Percentiles rank a stretch among this genome's conserved stretches.
phyloP scores from a whole-genome alignment of 495 filamentous ascomycete genomes.

The Pyrenula aspistea region DNA sequence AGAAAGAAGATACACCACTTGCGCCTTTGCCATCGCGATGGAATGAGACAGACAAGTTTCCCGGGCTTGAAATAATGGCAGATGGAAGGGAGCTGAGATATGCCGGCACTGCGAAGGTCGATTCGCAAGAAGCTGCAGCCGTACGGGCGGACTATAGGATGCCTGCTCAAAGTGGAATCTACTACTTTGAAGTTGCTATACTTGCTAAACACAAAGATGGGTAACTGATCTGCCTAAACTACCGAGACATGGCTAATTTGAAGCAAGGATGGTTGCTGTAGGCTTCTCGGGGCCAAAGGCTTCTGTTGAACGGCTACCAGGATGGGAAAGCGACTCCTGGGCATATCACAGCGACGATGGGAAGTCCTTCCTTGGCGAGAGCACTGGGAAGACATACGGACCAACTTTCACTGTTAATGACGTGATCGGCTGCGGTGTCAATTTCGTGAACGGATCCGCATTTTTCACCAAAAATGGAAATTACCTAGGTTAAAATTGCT shows the following conservation, averaged over 20 bases:
- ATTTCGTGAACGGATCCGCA: slow-evolving; percentile 75
- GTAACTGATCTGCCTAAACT: slow-evolving; percentile 33
- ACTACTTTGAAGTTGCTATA: slow-evolving; percentile 93
- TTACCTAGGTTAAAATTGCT: slow-evolving; percentile 48
- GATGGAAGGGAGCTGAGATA: slow-evolving; percentile 76
- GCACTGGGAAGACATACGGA: slow-evolving; percentile 64
- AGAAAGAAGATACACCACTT: slow-evolving; percentile 40
- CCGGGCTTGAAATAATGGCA: slow-evolving; percentile 58
- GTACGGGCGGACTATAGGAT: slow-evolving; percentile 81
- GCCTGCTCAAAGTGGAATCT: slow-evolving; percentile 85
- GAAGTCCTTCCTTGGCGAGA: slow-evolving; percentile 60
- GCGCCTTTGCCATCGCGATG: slow-evolving; percentile 69
- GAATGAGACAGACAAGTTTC: slow-evolving; percentile 66
- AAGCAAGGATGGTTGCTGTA: slow-evolving; percentile 66
- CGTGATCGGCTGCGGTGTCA: slow-evolving; percentile 84
- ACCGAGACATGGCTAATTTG: slow-evolving; percentile 2
- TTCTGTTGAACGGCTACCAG: slow-evolving; percentile 69
- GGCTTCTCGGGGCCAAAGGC: slow-evolving; percentile 73
- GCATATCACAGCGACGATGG: slow-evolving; percentile 97
- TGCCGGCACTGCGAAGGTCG: slow-evolving; percentile 46
- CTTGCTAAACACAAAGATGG: slow-evolving; percentile 76
- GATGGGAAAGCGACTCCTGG: slow-evolving; percentile 95
- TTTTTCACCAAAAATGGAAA: slow-evolving; percentile 94
- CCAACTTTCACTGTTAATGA: slow-evolving; percentile 63
- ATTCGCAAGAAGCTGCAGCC: slow-evolving; percentile 59